Evolutionary conservation across 192 early-diverging fungal species (phyloP).

Genomic region (Linnemannia schmuckeri): DNA sequence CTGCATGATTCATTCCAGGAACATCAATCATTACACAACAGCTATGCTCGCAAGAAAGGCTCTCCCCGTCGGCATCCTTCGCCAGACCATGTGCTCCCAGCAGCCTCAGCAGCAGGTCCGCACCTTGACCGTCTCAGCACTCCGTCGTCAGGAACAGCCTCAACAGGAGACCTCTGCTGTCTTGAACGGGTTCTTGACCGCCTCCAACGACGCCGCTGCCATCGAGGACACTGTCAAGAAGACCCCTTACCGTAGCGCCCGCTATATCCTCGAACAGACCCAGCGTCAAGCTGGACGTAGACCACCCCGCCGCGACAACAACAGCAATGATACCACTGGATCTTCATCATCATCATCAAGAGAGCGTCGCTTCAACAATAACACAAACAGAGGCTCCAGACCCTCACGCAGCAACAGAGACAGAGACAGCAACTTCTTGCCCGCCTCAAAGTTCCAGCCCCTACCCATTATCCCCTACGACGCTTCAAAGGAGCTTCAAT

Average conservation of each 20-base stretch:
- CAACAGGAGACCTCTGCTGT: neutral
- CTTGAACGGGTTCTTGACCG: neutral
- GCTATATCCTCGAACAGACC: constrained; percentile 32
- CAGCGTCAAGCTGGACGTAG: constrained; percentile 12
- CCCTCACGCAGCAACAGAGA: neutral
- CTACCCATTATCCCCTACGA: constrained; percentile 31
- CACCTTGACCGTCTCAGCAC: constrained; percentile 16
- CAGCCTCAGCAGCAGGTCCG: constrained; percentile 15
- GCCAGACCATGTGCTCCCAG: neutral
- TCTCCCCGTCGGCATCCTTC: constrained; percentile 2
- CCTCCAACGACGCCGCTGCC: neutral
- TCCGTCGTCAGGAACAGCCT: constrained; percentile 4
- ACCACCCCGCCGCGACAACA: neutral
- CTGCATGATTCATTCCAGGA: constrained; percentile 5
- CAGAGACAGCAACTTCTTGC: neutral
- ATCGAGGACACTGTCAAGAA: neutral
- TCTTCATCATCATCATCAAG: neutral
- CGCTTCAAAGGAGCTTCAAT: constrained; percentile 38
- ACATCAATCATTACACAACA: neutral
- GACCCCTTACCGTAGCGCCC: constrained; percentile 23
- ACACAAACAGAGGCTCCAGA: neutral
- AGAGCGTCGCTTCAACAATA: neutral
- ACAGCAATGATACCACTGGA: neutral
- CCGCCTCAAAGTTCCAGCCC: constrained; percentile 30
- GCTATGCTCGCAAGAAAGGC: constrained; percentile 38